Conservation (phyloP, 345 rosid genomes). For the Psidium guajava region DNA sequence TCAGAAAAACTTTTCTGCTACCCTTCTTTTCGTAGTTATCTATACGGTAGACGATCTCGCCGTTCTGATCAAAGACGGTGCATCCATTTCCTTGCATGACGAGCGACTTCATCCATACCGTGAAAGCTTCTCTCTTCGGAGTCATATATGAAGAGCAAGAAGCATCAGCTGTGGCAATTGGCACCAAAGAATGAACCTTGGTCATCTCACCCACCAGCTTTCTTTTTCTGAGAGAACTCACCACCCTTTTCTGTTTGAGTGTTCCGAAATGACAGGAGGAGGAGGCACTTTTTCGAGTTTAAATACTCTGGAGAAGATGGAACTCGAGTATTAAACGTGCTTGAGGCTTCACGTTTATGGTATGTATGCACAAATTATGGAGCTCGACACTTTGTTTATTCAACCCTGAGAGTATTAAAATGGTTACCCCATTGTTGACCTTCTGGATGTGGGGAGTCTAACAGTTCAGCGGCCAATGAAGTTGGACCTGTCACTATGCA, state of each 20-base stretch:
- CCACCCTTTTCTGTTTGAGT: not conserved
- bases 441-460: not conserved
- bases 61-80: constrained; percentile 28
- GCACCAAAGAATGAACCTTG: not conserved
- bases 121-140: constrained; percentile 16
- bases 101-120: constrained; percentile 46
- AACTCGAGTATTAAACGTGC: not conserved
- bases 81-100: constrained; percentile 31
- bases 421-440: not conserved
- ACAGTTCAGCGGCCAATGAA: not conserved
- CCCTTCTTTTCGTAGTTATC: constrained; percentile 35
- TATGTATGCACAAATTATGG: not conserved
- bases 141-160: constrained; percentile 4
- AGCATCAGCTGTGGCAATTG: not conserved
- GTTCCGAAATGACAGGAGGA: not conserved
- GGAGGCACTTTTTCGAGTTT: not conserved
- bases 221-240: not conserved
- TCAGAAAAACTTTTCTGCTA: constrained; percentile 21
- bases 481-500: not conserved
- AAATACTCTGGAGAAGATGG: not conserved
- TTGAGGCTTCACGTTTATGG: not conserved
- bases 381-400: not conserved
- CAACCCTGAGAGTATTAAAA: not conserved
- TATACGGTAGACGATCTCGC: constrained; percentile 25
- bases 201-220: not conserved